Evolutionary conservation across 2,329 filamentous ascomycete species (phyloP).

Genomic region (Fusarium sp.): DNA sequence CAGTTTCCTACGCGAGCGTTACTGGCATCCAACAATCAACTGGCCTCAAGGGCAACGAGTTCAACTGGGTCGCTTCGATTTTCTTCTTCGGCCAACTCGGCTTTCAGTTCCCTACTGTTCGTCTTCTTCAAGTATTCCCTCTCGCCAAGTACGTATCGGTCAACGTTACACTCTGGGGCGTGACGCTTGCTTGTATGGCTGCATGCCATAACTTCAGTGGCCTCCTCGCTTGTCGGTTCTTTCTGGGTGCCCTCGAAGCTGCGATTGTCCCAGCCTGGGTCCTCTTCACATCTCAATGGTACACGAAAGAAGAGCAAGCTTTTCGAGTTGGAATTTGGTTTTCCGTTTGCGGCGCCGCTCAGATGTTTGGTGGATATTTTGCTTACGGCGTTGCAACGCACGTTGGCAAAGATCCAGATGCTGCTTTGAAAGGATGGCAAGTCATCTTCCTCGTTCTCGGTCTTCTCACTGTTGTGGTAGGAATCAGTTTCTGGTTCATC

Average conservation of each 20-base stretch:
- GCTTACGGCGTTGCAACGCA: constrained; percentile 35
- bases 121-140: constrained; percentile 46
- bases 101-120: constrained; percentile 52
- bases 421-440: neutral
- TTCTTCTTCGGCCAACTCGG: constrained; percentile 50
- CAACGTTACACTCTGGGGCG: neutral
- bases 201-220: neutral
- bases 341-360: constrained; percentile 27
- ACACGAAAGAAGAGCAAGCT: constrained; percentile 35
- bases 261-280: constrained; percentile 15
- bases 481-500: neutral
- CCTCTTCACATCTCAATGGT: constrained; percentile 35
- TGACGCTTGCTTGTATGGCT: neutral
- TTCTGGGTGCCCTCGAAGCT: neutral
- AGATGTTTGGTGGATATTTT: constrained; percentile 40
- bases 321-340: constrained; percentile 39
- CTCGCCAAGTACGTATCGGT: neutral
- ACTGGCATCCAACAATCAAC: constrained; percentile 43
- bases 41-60: constrained; percentile 53
- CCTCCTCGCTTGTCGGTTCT: neutral
- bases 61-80: constrained; percentile 51
- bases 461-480: neutral
- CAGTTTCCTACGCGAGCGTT: constrained; percentile 41
- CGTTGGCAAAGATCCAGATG: constrained; percentile 24
- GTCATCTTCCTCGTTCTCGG: neutral